Evolutionary conservation across 2,329 filamentous ascomycete genomes (phyloP), one percentile per base, ranked within the genome.

Genomic region (Colletotrichum liriopes): DNA sequence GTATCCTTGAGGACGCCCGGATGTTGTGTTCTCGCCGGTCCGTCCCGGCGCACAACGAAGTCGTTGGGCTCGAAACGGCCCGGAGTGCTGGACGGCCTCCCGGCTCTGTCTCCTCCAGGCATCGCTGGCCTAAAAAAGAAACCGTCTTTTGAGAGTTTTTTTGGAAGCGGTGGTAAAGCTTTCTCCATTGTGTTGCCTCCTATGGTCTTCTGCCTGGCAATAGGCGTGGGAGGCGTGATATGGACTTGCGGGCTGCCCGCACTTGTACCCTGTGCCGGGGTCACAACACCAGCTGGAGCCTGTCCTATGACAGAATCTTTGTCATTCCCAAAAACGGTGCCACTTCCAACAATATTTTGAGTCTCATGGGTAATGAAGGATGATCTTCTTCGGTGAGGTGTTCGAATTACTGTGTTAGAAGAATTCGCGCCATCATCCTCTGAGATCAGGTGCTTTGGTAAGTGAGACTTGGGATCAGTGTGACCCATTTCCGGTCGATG

Each of bases 371-470:
- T 32, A 16, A 32, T 20, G n/a, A 64, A 18, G 8, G 55, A 70
- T 26, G 64, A 62, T n/a, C 77, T 78, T 29, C 73, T 77, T 45
- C 76, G 73, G 43, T 77, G 76, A 14, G 80, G 78, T 4, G 80
- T 83, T 54, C 79, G 80, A 14, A 86, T 76, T 14, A 86, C 77
- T 0, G 85, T 86, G 14, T 78, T 77, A 12, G 79, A 78, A 7
- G 84, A 85, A 3, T 70, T 61, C 11, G 63, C 65, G 18, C 49
- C 67, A 9, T 71, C 37, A 49, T 75, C 68, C 4, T 75, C 43
- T 45, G 47, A 32, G 67, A 68, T 39, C 20, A 68, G 29, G 49
- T 63, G 65, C 20, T 49, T 68, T 20, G 65, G 56, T 29, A 75
- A 16, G 67, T 69, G 61, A 74, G 39, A 54, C 59, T 29, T 54